Base-by-base conservation (phyloP, 176 grass and related monocot species). In the Oryza meyeriana region DNA sequence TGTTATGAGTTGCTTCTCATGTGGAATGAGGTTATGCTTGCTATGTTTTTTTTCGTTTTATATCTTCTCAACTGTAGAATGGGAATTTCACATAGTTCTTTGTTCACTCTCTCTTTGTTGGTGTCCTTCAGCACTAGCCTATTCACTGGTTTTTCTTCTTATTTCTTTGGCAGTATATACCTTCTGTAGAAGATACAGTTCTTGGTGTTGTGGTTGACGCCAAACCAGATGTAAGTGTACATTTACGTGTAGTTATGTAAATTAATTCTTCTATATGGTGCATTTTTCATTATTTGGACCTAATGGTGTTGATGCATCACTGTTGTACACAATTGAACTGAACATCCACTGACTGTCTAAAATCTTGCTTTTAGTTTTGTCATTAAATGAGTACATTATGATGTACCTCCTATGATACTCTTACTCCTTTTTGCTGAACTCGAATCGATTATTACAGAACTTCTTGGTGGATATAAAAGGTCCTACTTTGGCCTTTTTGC, bases 401-500 rank as follows among this genome's bases (percentile, higher is more conserved):
- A 17, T 9, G 11, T 32, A 36, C 44, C 41, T 40, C 52, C 22
- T 44, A 77, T 81, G 58, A 79, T 91, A 20, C 67, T 83, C 14
- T 71, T 61, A 33, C 41, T 77, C 35, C 18, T 50, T 72, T 61
- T 47, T 28, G 4, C 31, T 85, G n/a, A 62, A 26, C 7, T 79
- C 30, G 9, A 26, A 75, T 82, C 79, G 5, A 1, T 86, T 74
- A 70, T 94, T 86, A 29, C 80, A 99, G 96, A 91, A 99, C 73
- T 99, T 99, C 79, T 58, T 95, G 74, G 89, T 99, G 81, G 96
- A 99, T 76, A 95, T 99, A 86, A 99, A 99, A 71, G 91, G 90
- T 28, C 87, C 93, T 41, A 90, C 66, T 85, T 36, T 95, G 79
- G 93, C 90, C 73, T 79, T 88, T 86, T 75, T 99, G 40, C 91